Conservation (phyloP, 257 asterid genomes). For the Plantago ovata region DNA sequence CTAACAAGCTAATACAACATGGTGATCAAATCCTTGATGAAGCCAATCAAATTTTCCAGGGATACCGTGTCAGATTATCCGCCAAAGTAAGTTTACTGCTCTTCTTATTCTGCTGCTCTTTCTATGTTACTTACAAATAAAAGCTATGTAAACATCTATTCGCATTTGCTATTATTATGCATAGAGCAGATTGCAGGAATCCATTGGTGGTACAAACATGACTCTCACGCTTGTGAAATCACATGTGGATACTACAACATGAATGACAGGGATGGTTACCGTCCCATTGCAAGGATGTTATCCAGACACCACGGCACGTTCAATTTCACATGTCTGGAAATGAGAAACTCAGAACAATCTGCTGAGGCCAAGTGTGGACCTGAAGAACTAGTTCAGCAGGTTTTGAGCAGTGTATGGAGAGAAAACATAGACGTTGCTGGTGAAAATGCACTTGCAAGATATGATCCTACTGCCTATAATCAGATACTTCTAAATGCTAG, state of each 20-base stretch:
- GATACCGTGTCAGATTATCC: slow-evolving; percentile 33
- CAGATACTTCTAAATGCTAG: slow-evolving; percentile 70
- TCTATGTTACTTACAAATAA: neutral
- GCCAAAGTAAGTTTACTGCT: slow-evolving; percentile 30
- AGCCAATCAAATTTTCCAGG: slow-evolving; percentile 62
- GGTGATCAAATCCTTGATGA: slow-evolving; percentile 82
- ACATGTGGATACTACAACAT: slow-evolving; percentile 70
- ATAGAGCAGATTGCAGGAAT: slow-evolving; percentile 59
- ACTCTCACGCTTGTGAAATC: slow-evolving; percentile 79
- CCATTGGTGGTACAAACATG: slow-evolving; percentile 83
- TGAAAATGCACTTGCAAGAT: slow-evolving; percentile 77
- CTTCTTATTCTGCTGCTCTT: neutral
- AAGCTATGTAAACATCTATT: neutral
- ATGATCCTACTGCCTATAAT: slow-evolving; percentile 51
- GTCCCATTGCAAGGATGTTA: slow-evolving; percentile 65
- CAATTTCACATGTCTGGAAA: slow-evolving; percentile 78
- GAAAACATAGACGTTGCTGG: slow-evolving; percentile 72
- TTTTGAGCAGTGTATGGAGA: slow-evolving; percentile 61
- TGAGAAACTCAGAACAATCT: slow-evolving; percentile 63
- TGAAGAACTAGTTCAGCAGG: slow-evolving; percentile 71
- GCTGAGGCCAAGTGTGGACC: slow-evolving; percentile 61
- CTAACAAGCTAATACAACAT: slow-evolving; percentile 61
- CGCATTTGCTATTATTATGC: neutral
- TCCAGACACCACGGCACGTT: slow-evolving; percentile 59
- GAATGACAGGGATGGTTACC: slow-evolving; percentile 62